Conservation (phyloP, 2,329 filamentous ascomycete species). For the Trichoderma hamatum region DNA sequence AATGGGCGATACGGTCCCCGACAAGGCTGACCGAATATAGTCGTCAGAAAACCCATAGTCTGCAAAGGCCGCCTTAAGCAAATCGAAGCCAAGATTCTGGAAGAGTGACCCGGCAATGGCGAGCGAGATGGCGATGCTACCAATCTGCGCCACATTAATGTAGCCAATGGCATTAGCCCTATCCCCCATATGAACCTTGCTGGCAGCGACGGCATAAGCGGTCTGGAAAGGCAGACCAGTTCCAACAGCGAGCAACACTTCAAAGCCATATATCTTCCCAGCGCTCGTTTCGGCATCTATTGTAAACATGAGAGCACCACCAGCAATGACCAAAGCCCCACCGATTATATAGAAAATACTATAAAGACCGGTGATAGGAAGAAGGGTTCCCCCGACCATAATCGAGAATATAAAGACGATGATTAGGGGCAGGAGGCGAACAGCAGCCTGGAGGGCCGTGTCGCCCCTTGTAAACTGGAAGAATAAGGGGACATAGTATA, state of each 20-base stretch:
- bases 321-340: neutral
- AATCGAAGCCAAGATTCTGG: neutral
- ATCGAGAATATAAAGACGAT: neutral
- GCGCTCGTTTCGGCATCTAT: neutral
- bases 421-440: slow-evolving; percentile 48
- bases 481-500: slow-evolving; percentile 56
- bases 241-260: neutral
- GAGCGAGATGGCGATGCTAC: neutral
- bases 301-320: neutral
- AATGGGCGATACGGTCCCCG: no score
- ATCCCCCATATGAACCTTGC: neutral
- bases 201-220: neutral
- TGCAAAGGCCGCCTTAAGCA: neutral
- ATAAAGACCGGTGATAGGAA: neutral
- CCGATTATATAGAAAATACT: neutral
- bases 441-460: slow-evolving; percentile 43
- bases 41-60: neutral
- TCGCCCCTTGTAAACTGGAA: slow-evolving; percentile 53
- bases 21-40: no score
- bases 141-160: neutral
- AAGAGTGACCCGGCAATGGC: neutral
- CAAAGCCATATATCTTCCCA: neutral
- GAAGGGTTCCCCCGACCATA: neutral
- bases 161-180: neutral
- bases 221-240: neutral